Conservation (phyloP, 2,329 filamentous ascomycete species). For the Aspergillus sp. region DNA sequence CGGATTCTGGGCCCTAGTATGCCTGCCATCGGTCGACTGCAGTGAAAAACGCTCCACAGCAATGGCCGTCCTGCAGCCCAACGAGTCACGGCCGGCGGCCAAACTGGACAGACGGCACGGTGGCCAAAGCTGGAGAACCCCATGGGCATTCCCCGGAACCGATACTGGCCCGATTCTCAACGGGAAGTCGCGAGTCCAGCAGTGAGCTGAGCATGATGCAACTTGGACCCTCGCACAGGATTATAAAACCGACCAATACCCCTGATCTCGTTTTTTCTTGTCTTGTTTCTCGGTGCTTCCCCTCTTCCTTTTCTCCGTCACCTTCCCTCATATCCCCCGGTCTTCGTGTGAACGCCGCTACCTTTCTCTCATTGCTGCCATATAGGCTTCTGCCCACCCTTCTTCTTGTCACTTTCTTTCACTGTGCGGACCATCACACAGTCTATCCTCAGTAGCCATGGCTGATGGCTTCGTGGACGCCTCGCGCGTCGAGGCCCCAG, state of each 20-base stretch:
- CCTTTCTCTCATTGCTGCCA: neutral
- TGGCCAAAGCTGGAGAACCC: constrained; percentile 10
- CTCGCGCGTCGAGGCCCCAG: constrained; percentile 59
- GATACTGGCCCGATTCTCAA: constrained; percentile 14
- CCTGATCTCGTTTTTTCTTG: neutral
- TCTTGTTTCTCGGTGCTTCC: neutral
- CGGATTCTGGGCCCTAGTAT: neutral
- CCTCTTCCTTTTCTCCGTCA: neutral
- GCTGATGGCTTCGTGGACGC: constrained; percentile 49
- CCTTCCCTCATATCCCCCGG: neutral
- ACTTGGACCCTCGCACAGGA: neutral
- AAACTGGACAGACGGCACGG: neutral
- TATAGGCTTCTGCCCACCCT: neutral
- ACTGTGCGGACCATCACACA: neutral
- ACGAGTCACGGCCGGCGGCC: neutral
- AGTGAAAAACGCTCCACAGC: neutral
- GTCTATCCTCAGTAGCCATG: constrained; percentile 22
- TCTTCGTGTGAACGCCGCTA: neutral
- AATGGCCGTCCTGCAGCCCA: neutral
- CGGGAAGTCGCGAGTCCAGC: neutral
- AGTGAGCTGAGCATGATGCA: neutral
- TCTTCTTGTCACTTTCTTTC: neutral
- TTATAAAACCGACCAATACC: constrained; percentile 3
- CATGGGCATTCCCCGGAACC: constrained; percentile 22
- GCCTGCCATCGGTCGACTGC: neutral